Evolutionary conservation across 352 stramenopile species (phyloP), one percentile per base, ranked within the genome.

Genomic region (Phytophthora citrophthora): DNA sequence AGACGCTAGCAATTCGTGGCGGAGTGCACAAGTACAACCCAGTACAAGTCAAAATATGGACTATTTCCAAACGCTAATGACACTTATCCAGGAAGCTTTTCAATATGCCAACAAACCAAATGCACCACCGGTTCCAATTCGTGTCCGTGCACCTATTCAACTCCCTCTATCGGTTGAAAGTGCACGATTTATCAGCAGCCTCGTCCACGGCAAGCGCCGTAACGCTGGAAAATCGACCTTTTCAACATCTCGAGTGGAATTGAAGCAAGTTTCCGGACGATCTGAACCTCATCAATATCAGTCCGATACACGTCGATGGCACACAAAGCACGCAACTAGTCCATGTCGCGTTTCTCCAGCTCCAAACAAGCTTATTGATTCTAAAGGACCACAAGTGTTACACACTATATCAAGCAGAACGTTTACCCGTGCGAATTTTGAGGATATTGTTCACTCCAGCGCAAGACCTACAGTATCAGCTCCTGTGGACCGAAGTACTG

Each of bases 131-230:
- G 20, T 68, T n/a, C 45, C 36, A 31, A 69, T 64, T 54, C 61
- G 61, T 2, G 38, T 68, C 41, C 52, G 52, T 12, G 13, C 60
- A 5, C 60, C 60, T 7, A 55, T 69, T 49, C 7, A 26, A 3
- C 39, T 59, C 6, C 61, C 61, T 5, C 26, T 64, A 29, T 64
- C 61, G 9, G 16, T 52, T n/a, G 46, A 69, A 31, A 69, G 53
- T 18, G 15, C 52, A 12, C 36, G 23, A 20, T 49, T 64, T 54
- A 51, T 69, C 5, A 31, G 48, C 5, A 31, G 48, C 2, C 20
- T 69, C 10, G 29, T 58, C 15, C 44, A 53, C 12, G n/a, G 26
- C 16, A 65, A 59, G 2, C 18, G 49, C 20, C 41, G 36, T 39
- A 57, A 65, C 26, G 47, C 26, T 36, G 46, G 56, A 50, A 18